Evolutionary conservation across 2,329 filamentous ascomycete species (phyloP).

Genomic region (Fusarium acutatum): DNA sequence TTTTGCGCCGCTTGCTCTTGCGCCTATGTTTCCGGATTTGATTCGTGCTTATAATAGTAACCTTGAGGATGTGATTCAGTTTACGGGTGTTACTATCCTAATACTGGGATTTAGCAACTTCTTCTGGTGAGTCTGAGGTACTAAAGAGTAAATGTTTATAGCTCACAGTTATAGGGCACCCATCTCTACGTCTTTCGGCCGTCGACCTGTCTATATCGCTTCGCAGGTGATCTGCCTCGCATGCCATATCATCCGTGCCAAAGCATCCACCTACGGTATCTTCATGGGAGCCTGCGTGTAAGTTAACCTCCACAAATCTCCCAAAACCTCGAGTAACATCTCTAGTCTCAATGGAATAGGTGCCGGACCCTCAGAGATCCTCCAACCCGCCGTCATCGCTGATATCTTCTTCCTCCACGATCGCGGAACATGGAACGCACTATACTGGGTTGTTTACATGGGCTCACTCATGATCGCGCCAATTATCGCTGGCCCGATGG

Average conservation of each 20-base stretch:
- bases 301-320: accelerated
- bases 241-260: neutral
- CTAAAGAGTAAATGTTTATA: accelerated
- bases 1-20: neutral
- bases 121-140: neutral
- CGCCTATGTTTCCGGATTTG: neutral
- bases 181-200: neutral
- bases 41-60: neutral
- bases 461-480: slow-evolving; percentile 12
- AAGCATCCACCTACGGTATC: neutral
- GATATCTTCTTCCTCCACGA: slow-evolving; percentile 32
- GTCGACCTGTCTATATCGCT: neutral
- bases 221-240: slow-evolving; percentile 1
- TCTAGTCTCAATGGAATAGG: slow-evolving; percentile 3
- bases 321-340: accelerated
- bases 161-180: neutral
- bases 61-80: neutral
- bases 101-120: neutral
- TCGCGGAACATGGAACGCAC: slow-evolving; percentile 25
- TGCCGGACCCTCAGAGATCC: slow-evolving; percentile 14
- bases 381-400: slow-evolving; percentile 27
- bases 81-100: neutral
- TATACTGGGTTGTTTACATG: slow-evolving; percentile 27
- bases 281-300: slow-evolving; percentile 9
- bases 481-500: neutral